Evolutionary conservation across 1,284 basidiomycete genomes (phyloP), one percentile per base, ranked within the genome.

Genomic region (Ustilago esculenta): DNA sequence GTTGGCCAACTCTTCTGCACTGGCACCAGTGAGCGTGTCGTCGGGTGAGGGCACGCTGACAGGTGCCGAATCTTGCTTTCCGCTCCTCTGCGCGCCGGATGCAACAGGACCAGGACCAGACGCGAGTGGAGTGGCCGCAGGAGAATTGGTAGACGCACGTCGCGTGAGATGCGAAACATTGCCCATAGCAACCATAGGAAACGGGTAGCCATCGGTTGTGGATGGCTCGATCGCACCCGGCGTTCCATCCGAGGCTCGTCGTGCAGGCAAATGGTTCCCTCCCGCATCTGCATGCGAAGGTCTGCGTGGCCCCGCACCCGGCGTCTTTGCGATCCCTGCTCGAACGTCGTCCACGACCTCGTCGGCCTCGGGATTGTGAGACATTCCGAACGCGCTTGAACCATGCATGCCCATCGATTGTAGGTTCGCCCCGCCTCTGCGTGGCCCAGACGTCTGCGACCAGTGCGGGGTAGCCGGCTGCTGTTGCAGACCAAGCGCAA

Each of bases 391-490:
- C 3, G 33, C 35, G 15, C 12, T 18, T 1, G 37, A 29, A 29
- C 27, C 27, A 12, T 29, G 27, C 27, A 7, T 32, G 14, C 15
- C 45, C 20, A 45, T 25, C 9, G 48, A 54, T 21, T 52, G 56
- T 3, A 51, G 51, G 32, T 11, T n/a, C 11, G 32, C 41, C 32
- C 32, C 34, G 33, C 50, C 32, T 11, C 59, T 25, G 21, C 60
- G 48, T 32, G 58, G 50, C 12, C 65, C 45, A 12, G 67, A 45
- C 9, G 48, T 54, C 51, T 76, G 75, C 15, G 76, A 75, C 75
- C 73, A 76, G 39, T 79, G 72, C 15, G 73, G 75, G 21, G 75
- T 75, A 3, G 73, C 55, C 14, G 73, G 70, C 50, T 70, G 65
- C 39, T 59, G 52, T 7, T 57, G 27, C 12, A 7, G 8, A 20